Percentiles rank a stretch among this genome's conserved stretches.
Conservation (phyloP, 2,329 filamentous ascomycete genomes). For the Tympanopsis confertula region DNA sequence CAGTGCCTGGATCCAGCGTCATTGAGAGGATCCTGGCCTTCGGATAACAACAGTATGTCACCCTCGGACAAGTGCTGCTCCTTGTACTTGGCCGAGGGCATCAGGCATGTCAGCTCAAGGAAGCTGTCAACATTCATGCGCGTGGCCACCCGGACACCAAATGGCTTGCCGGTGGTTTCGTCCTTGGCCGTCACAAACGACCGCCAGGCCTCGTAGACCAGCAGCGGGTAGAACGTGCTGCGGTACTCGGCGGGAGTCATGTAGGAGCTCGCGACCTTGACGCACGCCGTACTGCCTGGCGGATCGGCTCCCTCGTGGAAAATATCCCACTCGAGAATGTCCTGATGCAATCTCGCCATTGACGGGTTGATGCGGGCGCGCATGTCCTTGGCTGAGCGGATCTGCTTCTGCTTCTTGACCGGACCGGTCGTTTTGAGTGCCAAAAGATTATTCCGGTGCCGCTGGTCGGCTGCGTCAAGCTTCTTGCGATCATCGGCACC, state of each 20-base stretch:
- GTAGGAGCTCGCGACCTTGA: constrained; percentile 68
- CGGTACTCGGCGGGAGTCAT: constrained; percentile 68
- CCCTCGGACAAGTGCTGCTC: constrained; percentile 69
- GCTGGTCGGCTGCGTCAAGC: constrained; percentile 32
- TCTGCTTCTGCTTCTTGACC: constrained; percentile 70
- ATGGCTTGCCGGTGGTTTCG: constrained; percentile 68
- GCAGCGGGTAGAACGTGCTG: constrained; percentile 76
- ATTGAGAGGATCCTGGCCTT: constrained; percentile 56
- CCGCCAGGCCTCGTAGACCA: constrained; percentile 91
- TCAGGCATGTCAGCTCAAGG: constrained; percentile 76
- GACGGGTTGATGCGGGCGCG: constrained; percentile 83
- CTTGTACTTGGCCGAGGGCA: constrained; percentile 59
- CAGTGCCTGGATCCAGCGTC: constrained; percentile 63
- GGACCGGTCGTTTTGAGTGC: constrained; percentile 52
- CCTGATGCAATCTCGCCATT: constrained; percentile 72
- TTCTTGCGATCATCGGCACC: constrained; percentile 33
- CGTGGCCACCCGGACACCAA: constrained; percentile 78
- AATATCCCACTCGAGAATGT: constrained; percentile 86
- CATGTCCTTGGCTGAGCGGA: constrained; percentile 83
- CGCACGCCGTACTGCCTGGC: constrained; percentile 65
- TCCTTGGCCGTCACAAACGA: constrained; percentile 83
- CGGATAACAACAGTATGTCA: constrained; percentile 80
- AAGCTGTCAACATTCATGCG: constrained; percentile 87
- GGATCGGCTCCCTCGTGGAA: constrained; percentile 83
- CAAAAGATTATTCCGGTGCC: constrained; percentile 30